Percentiles rank a stretch among this genome's conserved stretches.
Evolutionary conservation across 192 early-diverging fungal genomes (phyloP).

Genomic region (Jimgerdemannia lactiflua): DNA sequence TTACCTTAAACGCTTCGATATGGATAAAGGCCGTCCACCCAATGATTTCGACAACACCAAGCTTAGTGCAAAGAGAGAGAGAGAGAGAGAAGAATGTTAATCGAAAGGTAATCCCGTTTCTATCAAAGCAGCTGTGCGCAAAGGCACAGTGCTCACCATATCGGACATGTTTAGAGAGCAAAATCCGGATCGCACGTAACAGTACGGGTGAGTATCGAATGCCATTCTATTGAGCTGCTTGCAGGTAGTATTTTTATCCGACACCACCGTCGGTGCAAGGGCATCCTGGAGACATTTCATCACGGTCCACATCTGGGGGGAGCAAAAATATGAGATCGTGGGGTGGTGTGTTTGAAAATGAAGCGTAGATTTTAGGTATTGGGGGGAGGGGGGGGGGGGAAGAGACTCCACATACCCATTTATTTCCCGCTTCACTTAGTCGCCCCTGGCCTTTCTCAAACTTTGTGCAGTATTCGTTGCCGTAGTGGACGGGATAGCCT

Average conservation of each 20-base stretch:
- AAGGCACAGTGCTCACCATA: background rate
- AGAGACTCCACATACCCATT: background rate
- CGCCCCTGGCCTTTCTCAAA: background rate
- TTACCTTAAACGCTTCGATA: background rate
- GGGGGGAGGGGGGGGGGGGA: background rate
- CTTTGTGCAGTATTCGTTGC: background rate
- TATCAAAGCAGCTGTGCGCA: background rate
- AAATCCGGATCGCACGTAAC: background rate
- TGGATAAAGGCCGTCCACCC: background rate
- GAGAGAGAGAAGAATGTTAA: background rate
- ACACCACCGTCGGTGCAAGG: background rate
- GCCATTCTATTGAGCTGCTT: background rate
- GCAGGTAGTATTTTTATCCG: background rate
- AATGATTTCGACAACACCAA: background rate
- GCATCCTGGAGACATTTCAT: background rate
- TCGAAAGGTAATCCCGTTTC: background rate
- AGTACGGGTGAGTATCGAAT: background rate
- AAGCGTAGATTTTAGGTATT: background rate
- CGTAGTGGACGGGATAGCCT: background rate
- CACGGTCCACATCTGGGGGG: background rate
- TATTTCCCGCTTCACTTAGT: background rate
- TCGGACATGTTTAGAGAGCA: background rate
- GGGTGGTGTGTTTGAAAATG: background rate
- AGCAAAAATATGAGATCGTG: background rate
- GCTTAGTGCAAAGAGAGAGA: background rate